Conservation (phyloP, 2,329 filamentous ascomycete genomes). For the Penicillium sclerotiorum region DNA sequence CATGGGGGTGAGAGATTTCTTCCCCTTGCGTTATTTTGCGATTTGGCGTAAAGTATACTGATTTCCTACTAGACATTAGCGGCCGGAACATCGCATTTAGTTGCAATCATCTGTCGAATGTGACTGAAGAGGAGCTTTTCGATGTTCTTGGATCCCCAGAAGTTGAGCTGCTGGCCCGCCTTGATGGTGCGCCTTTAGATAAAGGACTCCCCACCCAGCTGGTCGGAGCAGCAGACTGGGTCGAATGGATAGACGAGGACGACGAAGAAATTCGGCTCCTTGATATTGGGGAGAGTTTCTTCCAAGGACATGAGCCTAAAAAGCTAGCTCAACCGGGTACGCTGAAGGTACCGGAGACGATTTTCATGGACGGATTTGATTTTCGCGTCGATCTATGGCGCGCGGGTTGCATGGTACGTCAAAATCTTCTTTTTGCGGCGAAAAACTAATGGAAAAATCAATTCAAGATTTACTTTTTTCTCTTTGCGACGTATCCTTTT, state of each 20-base stretch:
- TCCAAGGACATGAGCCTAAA: conserved; percentile 21
- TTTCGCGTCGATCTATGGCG: conserved; percentile 38
- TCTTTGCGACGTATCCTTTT: conserved; percentile 22
- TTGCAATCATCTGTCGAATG: conserved; percentile 13
- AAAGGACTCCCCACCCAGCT: conserved; percentile 26
- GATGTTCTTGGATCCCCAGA: conserved; percentile 20
- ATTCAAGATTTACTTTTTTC: conserved; percentile 24
- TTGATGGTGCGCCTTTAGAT: conserved; percentile 25
- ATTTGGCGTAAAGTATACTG: background rate
- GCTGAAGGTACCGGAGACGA: conserved; percentile 34
- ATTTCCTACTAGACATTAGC: conserved; percentile 28
- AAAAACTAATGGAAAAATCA: conserved; percentile 4
- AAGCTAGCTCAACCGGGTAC: conserved; percentile 25
- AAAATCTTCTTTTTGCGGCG: conserved; percentile 3
- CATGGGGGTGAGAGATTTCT: conserved; percentile 32
- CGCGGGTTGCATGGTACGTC: conserved; percentile 26
- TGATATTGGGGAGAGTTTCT: conserved; percentile 29
- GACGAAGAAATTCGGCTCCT: conserved; percentile 29
- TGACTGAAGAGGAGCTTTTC: conserved; percentile 23
- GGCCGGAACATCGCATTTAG: conserved; percentile 31
- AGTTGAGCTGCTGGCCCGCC: conserved; percentile 18
- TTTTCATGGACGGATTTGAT: conserved; percentile 34
- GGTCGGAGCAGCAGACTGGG: conserved; percentile 28
- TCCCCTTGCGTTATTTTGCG: background rate
- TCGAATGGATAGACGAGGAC: conserved; percentile 29